phyloP scores from a whole-genome alignment of 2,329 filamentous ascomycete genomes.

The Penicillium sp. region DNA sequence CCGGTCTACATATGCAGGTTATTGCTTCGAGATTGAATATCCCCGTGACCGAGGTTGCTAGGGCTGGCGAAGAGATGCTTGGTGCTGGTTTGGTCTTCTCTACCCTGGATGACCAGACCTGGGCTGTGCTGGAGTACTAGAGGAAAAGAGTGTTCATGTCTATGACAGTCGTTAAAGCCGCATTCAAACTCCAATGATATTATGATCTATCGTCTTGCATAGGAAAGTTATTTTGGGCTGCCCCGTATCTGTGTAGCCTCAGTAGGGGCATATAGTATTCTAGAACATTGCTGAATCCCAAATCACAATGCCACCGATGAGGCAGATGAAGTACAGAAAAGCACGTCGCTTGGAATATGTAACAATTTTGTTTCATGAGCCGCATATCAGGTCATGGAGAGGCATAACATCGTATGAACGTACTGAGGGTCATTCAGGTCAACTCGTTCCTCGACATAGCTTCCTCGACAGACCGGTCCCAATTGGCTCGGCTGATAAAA shows the following conservation, averaged over 20 bases:
- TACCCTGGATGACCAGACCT: slow-evolving; percentile 89
- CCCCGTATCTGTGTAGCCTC: neutral
- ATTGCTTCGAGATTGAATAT: slow-evolving; percentile 66
- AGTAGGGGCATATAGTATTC: neutral
- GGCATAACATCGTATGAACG: neutral
- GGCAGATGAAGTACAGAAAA: neutral
- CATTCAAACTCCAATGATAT: slow-evolving; percentile 24
- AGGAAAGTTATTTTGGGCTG: neutral
- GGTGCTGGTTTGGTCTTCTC: slow-evolving; percentile 74
- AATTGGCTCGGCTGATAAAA: slow-evolving; percentile 55
- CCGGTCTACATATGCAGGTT: slow-evolving; percentile 76
- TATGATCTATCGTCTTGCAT: slow-evolving; percentile 19
- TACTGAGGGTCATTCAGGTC: slow-evolving; percentile 8
- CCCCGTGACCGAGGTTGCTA: slow-evolving; percentile 65
- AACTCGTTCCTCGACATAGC: slow-evolving; percentile 54
- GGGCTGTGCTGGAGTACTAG: slow-evolving; percentile 68
- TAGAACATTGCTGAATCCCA: neutral
- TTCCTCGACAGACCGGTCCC: slow-evolving; percentile 58
- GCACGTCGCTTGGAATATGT: neutral
- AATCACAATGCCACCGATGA: neutral
- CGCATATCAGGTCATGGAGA: neutral
- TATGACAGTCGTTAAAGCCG: slow-evolving; percentile 22
- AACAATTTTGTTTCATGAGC: neutral
- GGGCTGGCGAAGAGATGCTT: slow-evolving; percentile 77
- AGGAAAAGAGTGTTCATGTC: slow-evolving; percentile 23